Conservation (phyloP, 2,329 filamentous ascomycete species). For the Cladosporium sp. region DNA sequence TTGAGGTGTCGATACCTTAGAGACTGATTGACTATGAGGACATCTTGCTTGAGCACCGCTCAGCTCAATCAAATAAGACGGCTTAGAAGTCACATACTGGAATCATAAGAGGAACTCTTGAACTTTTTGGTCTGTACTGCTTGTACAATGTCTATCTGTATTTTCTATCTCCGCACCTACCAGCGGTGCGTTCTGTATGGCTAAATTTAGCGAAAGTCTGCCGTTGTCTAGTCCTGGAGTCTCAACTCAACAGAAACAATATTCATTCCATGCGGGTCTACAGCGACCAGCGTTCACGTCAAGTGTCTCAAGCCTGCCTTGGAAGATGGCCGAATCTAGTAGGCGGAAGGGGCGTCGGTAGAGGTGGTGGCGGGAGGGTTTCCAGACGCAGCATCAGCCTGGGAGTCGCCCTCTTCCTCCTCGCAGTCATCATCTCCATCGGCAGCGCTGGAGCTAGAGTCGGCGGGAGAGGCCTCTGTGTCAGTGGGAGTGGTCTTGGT, state of each 20-base stretch:
- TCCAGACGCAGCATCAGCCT: constrained; percentile 19
- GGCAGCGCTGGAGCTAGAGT: constrained; percentile 26
- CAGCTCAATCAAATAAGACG: not conserved
- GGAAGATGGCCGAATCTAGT: not conserved
- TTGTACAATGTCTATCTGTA: not conserved
- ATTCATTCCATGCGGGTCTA: not conserved
- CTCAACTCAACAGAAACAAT: not conserved
- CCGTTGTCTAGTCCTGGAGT: not conserved
- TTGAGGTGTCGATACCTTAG: not conserved
- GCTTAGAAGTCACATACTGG: not conserved
- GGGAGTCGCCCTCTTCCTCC: constrained; percentile 16
- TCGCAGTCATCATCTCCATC: constrained; percentile 19
- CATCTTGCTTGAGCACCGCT: not conserved
- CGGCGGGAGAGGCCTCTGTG: constrained; percentile 2
- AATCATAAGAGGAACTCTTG: not conserved
- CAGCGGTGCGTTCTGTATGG: not conserved
- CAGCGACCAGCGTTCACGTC: not conserved
- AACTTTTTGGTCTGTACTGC: not conserved
- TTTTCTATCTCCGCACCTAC: not conserved
- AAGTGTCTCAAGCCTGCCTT: not conserved
- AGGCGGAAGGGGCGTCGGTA: not conserved
- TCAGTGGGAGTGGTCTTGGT: not conserved
- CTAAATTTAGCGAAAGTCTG: not conserved
- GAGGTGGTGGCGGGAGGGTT: constrained; percentile 9
- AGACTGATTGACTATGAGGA: not conserved